Evolutionary conservation across 495 filamentous ascomycete genomes (phyloP), one percentile per base, ranked within the genome.

Genomic region (Cryomyces antarcticus): DNA sequence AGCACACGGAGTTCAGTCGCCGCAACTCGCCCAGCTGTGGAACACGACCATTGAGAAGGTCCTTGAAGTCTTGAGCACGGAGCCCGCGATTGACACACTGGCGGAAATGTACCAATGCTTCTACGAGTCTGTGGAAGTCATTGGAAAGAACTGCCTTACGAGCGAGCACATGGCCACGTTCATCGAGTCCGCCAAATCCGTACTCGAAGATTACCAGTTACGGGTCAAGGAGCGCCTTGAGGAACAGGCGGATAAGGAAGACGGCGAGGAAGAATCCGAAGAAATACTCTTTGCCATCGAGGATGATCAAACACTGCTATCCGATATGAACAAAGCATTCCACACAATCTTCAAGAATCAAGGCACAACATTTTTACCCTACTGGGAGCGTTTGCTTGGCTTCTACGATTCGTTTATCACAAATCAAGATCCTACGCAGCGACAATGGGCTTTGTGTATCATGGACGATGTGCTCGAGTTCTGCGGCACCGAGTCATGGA

Each of bases 311-410:
- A 87, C 83, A 28, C 66, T 99, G 17, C 74, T 99, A 39, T 93
- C 87, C 6, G 92, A 99, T 55, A 99, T 99, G 92, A 99, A 96
- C 76, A 99, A 99, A 66, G 85, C 92, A 0, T 99, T 93, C 73
- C 92, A 99, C 60, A 89, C 82, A 37, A 85, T 99, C 52, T 96
- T 96, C 68, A 95, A 95, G 68, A 82, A 94, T 67, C 82, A 92
- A 53, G 80, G 82, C 44, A 68, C 72, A 12, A 57, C 67, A 28
- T 99, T 96, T 72, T 71, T 99, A 41, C 80, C 73, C 6, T 61
- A 80, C 37, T 96, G 88, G 88, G 76, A 89, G 53, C 73, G 75
- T 27, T 70, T 99, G 13, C 70, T 88, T 48, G 64, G 62, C 9
- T 92, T 82, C 41, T 99, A 96, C 60, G 74, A 84, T 47, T 66